These are phyloP conservation scores for Intubia oerlemansii DNA, from an alignment of 2,329 filamentous ascomycete species.

Conservation along the genomic window DNA sequence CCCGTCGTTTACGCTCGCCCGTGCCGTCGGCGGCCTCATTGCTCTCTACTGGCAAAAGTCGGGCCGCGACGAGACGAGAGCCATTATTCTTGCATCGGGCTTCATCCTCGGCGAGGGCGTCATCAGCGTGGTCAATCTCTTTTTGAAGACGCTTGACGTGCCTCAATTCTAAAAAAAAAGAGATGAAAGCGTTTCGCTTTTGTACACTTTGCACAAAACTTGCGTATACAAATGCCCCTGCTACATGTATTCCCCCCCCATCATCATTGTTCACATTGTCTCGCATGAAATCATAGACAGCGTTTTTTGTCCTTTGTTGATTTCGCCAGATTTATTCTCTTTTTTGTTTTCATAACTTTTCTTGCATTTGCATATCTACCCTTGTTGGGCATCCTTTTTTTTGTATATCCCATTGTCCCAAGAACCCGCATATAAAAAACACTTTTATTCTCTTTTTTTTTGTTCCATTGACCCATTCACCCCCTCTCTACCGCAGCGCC, in stretches of 20 bases:
- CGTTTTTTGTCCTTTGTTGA: no score
- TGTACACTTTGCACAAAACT: no score
- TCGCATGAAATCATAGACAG: no score
- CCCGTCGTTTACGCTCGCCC: conserved; percentile 80
- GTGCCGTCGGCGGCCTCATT: conserved; percentile 55
- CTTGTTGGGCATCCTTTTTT: no score
- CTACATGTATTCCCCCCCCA: no score
- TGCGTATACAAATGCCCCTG: no score
- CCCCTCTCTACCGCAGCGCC: conserved; percentile 10
- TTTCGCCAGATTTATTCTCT: no score
- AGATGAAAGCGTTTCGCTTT: no score
- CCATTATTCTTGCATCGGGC: conserved; percentile 77
- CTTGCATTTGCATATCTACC: no score
- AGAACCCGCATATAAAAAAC: neutral
- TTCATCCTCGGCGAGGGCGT: conserved; percentile 86
- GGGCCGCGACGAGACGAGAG: conserved; percentile 41
- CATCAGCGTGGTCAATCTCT: conserved; percentile 73
- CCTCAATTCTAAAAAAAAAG: conserved; percentile 8
- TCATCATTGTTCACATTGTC: no score
- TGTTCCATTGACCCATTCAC: neutral
- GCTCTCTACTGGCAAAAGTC: conserved; percentile 56
- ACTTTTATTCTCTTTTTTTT: neutral
- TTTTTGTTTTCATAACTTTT: no score
- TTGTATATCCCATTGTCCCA: no score
- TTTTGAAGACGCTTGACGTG: conserved; percentile 45